Conservation (phyloP, 1,139 yeast genomes). For the Geotrichum histeridarum region DNA sequence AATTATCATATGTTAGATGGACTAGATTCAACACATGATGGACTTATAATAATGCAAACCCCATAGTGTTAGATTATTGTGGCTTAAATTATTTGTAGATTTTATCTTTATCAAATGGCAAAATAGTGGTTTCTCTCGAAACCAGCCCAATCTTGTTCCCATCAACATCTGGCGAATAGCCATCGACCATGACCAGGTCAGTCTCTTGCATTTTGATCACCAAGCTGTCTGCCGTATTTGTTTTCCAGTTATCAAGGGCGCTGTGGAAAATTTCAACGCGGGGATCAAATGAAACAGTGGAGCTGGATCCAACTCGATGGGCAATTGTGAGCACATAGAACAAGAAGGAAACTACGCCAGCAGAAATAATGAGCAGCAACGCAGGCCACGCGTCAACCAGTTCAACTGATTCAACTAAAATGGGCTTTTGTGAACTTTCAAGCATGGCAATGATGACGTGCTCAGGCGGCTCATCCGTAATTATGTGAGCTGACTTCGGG, state of each 20-base stretch:
- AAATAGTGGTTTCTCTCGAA: neutral
- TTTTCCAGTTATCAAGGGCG: neutral
- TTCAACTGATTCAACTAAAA: neutral
- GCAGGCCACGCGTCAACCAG: slow-evolving; percentile 6
- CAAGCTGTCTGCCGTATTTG: neutral
- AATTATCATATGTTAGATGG: too few relatives aligned
- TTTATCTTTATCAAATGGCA: neutral
- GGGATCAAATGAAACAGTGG: neutral
- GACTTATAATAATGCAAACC: too few relatives aligned
- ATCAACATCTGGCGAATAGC: slow-evolving; percentile 1
- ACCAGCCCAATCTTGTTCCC: slow-evolving; percentile 5
- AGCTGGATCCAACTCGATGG: neutral
- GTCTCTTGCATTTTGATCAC: slow-evolving; percentile 8
- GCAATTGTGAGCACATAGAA: too few relatives aligned
- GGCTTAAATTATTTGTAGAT: too few relatives aligned
- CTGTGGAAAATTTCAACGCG: neutral
- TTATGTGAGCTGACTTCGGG: neutral
- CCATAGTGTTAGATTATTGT: too few relatives aligned
- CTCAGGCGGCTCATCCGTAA: neutral
- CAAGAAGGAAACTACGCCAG: slow-evolving; percentile 1
- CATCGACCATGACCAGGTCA: slow-evolving; percentile 8
- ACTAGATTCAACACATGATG: too few relatives aligned
- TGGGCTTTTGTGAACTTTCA: neutral
- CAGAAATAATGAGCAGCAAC: neutral
- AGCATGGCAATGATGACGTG: slow-evolving; percentile 6